Percentiles rank a stretch among this genome's conserved stretches.
phyloP scores from a whole-genome alignment of 345 rosid genomes.

The Salix brachista region DNA sequence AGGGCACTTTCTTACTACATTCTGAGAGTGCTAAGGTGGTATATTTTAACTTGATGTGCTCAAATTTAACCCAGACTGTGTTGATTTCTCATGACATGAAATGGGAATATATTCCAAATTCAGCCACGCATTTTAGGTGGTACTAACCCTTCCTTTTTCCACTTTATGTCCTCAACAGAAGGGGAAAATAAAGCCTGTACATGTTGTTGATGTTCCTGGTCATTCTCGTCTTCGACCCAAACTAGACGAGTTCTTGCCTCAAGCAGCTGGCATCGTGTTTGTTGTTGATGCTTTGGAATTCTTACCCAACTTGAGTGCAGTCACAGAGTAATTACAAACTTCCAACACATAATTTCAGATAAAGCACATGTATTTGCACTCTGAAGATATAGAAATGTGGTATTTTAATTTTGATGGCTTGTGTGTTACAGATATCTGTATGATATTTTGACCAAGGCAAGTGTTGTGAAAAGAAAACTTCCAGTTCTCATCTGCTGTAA shows the following conservation, averaged over 20 bases:
- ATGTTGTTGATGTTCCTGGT: slow-evolving; percentile 93
- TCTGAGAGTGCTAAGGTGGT: slow-evolving; percentile 64
- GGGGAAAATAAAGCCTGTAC: slow-evolving; percentile 69
- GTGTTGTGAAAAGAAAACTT: slow-evolving; percentile 66
- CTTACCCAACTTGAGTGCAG: slow-evolving; percentile 66
- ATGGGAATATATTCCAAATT: neutral
- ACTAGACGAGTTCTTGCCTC: slow-evolving; percentile 73
- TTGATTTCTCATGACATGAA: neutral
- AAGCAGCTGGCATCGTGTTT: slow-evolving; percentile 83
- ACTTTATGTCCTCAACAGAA: slow-evolving; percentile 33
- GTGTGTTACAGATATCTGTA: slow-evolving; percentile 62
- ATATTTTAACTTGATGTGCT: slow-evolving; percentile 9
- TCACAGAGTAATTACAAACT: slow-evolving; percentile 63
- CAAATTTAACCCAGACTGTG: slow-evolving; percentile 1
- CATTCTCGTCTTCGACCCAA: slow-evolving; percentile 82
- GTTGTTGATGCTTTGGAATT: slow-evolving; percentile 88
- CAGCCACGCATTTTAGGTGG: neutral
- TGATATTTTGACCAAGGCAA: slow-evolving; percentile 78
- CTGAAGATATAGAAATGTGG: too few species aligned
- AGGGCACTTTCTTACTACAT: slow-evolving; percentile 67
- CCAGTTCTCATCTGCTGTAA: slow-evolving; percentile 83
- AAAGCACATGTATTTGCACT: neutral
- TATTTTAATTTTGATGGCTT: slow-evolving; percentile 15
- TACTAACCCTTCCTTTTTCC: neutral
- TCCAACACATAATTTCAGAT: neutral